Base-by-base conservation (phyloP, 345 rosid species). In the Cochlearia excelsa region DNA sequence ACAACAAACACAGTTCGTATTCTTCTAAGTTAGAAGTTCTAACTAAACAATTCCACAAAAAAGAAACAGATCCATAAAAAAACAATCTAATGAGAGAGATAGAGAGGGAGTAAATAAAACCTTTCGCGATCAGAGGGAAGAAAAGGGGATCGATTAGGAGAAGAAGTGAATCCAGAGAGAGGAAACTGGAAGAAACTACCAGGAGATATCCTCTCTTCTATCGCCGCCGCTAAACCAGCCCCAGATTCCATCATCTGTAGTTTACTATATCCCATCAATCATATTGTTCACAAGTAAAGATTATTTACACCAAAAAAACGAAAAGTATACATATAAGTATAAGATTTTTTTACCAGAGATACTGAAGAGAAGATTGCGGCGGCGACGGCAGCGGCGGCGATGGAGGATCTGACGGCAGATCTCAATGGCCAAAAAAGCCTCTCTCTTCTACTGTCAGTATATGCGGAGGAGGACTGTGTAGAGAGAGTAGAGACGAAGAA, bases 111-210 rank as follows among this genome's bases (percentile, higher is more conserved):
- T 46, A 55, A 54, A 57, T 3, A 51, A n/a, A 71, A 87, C 95
- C 95, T 88, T 37, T 88, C 90, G 65, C 87, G 89, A 80, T 84
- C 92, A 71, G 80, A 46, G 26, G 91, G 84, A 52, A 76, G 67
- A 69, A 89, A 78, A 67, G 78, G 79, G 9, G 87, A 69, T 77
- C 98, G 81, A 59, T 76, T 88, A 43, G 96, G 95, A 75, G 98
- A 85, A 71, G 95, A 92, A 46, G 77, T 90, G 61, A 74, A 69
- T 45, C 88, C 95, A 9, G 95, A 74, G 9, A 87, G 90, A 47
- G 96, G 90, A 61, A 70, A 82, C 77, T 88, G 96, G 67, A 86
- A 88, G 86, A 70, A 91, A 71, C 96, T 88, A 56, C 96, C 92
- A 0, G 89, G 81, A 47, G 76, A 76, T 73, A 91, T 88, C 80